A percentile compares a stretch with the other conserved stretches of the same genome.
Conservation (phyloP, 129 eudicot species). For the Lactuca sativa region DNA sequence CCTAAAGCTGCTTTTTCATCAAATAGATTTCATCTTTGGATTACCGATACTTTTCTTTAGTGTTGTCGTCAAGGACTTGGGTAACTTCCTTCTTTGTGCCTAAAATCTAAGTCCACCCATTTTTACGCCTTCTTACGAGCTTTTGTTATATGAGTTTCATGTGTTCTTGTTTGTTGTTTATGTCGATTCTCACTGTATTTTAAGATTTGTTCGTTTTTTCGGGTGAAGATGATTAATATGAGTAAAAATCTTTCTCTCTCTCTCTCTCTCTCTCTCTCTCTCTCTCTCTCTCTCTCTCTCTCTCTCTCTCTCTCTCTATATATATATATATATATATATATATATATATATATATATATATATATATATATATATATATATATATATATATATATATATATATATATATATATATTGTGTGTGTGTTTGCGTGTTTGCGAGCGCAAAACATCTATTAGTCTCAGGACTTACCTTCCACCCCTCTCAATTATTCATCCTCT, state of each 20-base stretch:
- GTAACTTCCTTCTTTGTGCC: not conserved
- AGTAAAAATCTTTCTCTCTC: constrained; percentile 9
- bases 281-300: too few species aligned
- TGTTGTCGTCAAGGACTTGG: not conserved
- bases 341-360: too few species aligned
- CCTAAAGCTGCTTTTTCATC: constrained; percentile 14
- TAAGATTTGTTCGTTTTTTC: constrained; percentile 11
- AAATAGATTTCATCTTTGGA: constrained; percentile 13
- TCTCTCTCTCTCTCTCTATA: too few species aligned
- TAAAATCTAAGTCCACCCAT: constrained; percentile 3
- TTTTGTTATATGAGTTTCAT: constrained; percentile 10
- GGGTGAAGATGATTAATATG: constrained; percentile 13
- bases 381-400: too few species aligned
- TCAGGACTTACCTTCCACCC: constrained; percentile 24
- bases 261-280: constrained; percentile 1
- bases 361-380: too few species aligned
- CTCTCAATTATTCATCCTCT: constrained; percentile 35
- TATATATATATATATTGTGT: too few species aligned
- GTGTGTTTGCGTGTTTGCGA: not conserved
- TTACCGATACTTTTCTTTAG: not conserved
- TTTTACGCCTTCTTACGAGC: not conserved
- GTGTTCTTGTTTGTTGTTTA: not conserved
- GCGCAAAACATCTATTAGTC: constrained; percentile 20
- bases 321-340: too few species aligned
- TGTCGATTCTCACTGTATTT: not conserved